These are phyloP conservation scores for Lumnitzera littorea DNA, from an alignment of 345 rosid species.

Conservation along the genomic window DNA sequence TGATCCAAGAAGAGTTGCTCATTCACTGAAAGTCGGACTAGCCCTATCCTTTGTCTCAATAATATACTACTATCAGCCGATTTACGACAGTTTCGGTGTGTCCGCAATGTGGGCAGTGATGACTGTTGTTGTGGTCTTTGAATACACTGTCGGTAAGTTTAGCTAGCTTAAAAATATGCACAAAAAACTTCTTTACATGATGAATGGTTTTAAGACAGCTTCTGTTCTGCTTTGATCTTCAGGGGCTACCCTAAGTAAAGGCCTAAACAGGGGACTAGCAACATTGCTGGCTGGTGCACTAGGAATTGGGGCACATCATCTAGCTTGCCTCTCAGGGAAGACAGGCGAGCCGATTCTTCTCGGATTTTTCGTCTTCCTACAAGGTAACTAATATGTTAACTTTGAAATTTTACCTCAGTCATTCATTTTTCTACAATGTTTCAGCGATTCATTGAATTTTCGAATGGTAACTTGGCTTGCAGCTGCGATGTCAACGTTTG, in stretches of 20 bases:
- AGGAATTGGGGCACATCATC: conserved; percentile 61
- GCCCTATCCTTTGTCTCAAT: conserved; percentile 58
- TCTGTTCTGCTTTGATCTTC: neutral
- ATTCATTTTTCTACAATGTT: too few relatives aligned
- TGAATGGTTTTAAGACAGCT: too few relatives aligned
- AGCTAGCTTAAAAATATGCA: neutral
- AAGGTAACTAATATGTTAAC: conserved; percentile 23
- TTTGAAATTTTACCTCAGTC: too few relatives aligned
- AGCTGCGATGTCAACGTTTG: conserved; percentile 58
- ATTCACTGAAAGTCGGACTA: conserved; percentile 66
- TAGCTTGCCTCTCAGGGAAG: conserved; percentile 48
- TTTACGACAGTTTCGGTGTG: conserved; percentile 54
- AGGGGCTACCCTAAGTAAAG: conserved; percentile 65
- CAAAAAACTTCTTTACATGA: too few relatives aligned
- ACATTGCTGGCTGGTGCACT: conserved; percentile 58
- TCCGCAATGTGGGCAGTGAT: conserved; percentile 82
- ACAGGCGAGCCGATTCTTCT: conserved; percentile 57
- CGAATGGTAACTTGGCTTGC: conserved; percentile 6
- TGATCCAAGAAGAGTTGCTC: conserved; percentile 60
- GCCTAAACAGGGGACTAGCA: conserved; percentile 58
- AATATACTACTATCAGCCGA: conserved; percentile 51
- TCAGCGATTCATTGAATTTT: too few relatives aligned
- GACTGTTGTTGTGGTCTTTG: conserved; percentile 78
- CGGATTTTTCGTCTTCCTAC: conserved; percentile 53
- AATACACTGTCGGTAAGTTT: conserved; percentile 63